Conservation (phyloP, 73 alveolate species). For the Tetrahymena elliotti region DNA sequence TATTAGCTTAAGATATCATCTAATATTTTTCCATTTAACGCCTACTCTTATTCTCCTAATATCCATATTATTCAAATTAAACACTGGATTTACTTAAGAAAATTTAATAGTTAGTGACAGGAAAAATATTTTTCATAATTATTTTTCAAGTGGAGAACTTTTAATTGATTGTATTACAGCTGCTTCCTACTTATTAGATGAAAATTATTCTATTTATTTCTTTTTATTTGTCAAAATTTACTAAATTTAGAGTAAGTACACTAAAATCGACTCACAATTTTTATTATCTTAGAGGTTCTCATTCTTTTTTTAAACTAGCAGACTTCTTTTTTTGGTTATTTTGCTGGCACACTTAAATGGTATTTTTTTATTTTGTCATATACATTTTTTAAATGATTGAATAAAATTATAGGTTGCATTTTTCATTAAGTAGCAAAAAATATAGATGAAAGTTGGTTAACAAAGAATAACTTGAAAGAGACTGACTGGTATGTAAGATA, state of each 20-base stretch:
- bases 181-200: not conserved
- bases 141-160: not conserved
- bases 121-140: not conserved
- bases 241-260: not conserved
- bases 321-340: not conserved
- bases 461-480: not conserved
- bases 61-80: not conserved
- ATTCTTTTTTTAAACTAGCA: not conserved
- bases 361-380: not conserved
- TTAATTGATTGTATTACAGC: not conserved
- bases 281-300: not conserved
- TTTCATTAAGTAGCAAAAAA: not conserved
- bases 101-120: not conserved
- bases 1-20: not conserved
- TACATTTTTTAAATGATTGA: no score
- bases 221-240: not conserved
- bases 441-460: conserved; percentile 4
- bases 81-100: not conserved
- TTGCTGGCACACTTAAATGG: not conserved
- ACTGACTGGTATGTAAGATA: conserved; percentile 26
- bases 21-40: not conserved
- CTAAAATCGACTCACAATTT: not conserved
- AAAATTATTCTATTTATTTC: not conserved
- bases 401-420: not conserved
- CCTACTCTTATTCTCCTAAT: not conserved